These are phyloP conservation scores for Albophoma yamanashiensis DNA, from an alignment of 2,329 filamentous ascomycete species.

Conservation along the genomic window DNA sequence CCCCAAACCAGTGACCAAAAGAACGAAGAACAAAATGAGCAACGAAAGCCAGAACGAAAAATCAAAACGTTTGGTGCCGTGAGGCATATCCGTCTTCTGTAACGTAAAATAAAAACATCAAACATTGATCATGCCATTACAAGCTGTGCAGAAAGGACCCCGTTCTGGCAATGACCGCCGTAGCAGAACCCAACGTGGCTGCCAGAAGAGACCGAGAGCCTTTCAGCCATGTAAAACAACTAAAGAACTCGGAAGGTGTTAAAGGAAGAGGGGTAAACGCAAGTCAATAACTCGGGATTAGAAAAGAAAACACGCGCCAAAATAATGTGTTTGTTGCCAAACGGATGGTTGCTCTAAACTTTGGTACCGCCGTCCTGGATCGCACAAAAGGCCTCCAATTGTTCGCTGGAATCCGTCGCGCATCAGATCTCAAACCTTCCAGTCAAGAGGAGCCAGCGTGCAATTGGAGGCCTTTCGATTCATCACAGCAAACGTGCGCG, in stretches of 20 bases:
- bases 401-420: neutral
- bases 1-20: neutral
- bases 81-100: slow-evolving; percentile 27
- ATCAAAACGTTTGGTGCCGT: slow-evolving; percentile 22
- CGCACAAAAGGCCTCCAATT: slow-evolving; percentile 1
- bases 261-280: neutral
- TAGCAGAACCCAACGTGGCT: neutral
- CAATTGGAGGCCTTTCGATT: neutral
- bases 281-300: neutral
- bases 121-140: slow-evolving; percentile 1
- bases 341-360: slow-evolving; percentile 6
- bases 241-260: neutral
- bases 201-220: neutral
- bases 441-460: slow-evolving; percentile 8
- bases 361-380: slow-evolving; percentile 2
- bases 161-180: neutral
- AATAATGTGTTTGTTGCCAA: slow-evolving; percentile 9
- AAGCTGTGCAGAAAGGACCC: slow-evolving; percentile 2
- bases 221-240: neutral
- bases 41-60: slow-evolving; percentile 12
- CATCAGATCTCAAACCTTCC: slow-evolving; percentile 4
- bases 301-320: neutral
- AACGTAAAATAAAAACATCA: slow-evolving; percentile 8
- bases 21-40: slow-evolving; percentile 5
- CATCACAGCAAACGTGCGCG: neutral